Evolutionary conservation across 768 basidiomycete genomes (phyloP), one percentile per base, ranked within the genome.

Genomic region (Lactarius hatsudake): DNA sequence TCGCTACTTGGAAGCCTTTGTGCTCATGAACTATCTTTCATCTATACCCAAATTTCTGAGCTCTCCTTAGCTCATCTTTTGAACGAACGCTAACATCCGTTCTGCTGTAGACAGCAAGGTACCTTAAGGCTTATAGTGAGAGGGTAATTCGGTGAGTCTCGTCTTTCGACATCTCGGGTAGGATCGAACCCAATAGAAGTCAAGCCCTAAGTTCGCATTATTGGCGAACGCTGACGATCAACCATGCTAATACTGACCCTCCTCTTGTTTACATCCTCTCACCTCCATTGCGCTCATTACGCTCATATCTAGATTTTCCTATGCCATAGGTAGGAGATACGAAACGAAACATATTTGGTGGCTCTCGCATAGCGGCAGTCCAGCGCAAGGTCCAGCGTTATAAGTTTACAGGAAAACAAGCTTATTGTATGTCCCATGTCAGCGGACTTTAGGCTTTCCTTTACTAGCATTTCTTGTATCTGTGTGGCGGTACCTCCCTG

Each of bases 201-300:
- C 91, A 93, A 93, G 91, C 90, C 80, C 91, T 88, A 87, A 93
- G 67, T 43, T 64, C 59, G 77, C 81, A 79, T 77, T 83, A 90
- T 87, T 85, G 76, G 79, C 81, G 73, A 76, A 80, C 89, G 89
- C 90, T 81, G 90, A 91, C 80, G 76, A 78, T 67, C 42, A 68
- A 82, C 89, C 91, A 93, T 93, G 91, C 91, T 93, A 93, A 93
- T 93, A 83, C 90, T 93, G 91, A 79, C 61, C 72, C 32, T 71
- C 67, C 65, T 61, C 71, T 65, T 63, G 64, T 58, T 42, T 48
- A 61, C 34, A 63, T 86, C 60, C 17, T 75, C 69, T 71, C 34
- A 15, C 53, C 12, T 56, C 38, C 32, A 32, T 55, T 54, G 7
- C 38, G 54, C 63, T 68, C 43, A 68, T 59, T 17, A n/a, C 36